Base-by-base conservation (phyloP, 2,329 filamentous ascomycete genomes). In the Epichloe gansuensis region DNA sequence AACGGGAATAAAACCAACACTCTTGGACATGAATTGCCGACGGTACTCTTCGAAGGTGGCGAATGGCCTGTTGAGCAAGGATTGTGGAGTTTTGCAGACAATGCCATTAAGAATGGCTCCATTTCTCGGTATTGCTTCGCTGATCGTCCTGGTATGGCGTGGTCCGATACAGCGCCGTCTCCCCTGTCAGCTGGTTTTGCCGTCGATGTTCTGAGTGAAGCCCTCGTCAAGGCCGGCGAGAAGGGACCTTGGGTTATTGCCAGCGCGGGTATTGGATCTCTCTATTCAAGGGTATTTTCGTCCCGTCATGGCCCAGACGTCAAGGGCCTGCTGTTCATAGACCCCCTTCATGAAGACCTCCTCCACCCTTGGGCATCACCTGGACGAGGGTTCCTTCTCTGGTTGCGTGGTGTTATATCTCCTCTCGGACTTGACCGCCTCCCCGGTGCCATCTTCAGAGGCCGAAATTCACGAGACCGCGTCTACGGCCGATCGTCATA, bases 51-150 rank as follows among this genome's bases (percentile, higher is more conserved):
- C 3, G 91, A 97, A 65, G 88, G 83, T 3, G 91, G 88, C 17
- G 88, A 94, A 62, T 73, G 79, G 23, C 83, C 91, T 0, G 83
- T 89, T 15, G 90, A 95, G 65, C 74, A 86, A 60, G 82, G 85
- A 6, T 76, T 98, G 52, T 86, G 90, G 71, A 78, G 83, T 51
- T 88, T 95, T 71, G 87, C 89, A 11, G 81, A 90, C 54, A 76
- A 82, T 52, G 83, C 86, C 1, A 74, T 90, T 58, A 75, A 81
- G 57, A 93, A 93, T 61, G 88, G 88, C 41, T 87, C 85, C 46
- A 93, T 98, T 60, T 74, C 76, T 52, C 83, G 91, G 55, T 97
- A 95, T 72, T 98, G 93, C 75, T 96, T 95, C 68, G 91, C 88
- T 65, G 93, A 98, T 65, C 85, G 93, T 23, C 93, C 93, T 1